Conservation (phyloP, 257 asterid species). For the Lithospermum erythrorhizon region DNA sequence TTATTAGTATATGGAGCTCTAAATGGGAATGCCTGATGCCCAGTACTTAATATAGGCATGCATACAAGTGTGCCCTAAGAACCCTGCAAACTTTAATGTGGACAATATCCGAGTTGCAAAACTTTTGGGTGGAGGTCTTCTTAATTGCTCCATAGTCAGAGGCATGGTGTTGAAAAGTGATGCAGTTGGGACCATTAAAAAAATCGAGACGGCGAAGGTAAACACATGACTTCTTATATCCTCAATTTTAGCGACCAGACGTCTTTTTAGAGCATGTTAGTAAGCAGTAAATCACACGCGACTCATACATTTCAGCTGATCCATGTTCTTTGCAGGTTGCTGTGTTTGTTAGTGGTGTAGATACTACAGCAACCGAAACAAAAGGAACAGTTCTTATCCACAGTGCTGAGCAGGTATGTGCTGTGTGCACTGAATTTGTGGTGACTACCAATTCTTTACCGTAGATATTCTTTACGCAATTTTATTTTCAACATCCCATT, state of each 20-base stretch:
- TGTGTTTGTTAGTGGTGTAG: constrained; percentile 90
- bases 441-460: neutral
- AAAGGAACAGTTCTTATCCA: constrained; percentile 98
- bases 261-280: too few relatives aligned
- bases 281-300: too few relatives aligned
- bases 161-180: constrained; percentile 89
- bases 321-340: constrained; percentile 42
- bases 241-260: neutral
- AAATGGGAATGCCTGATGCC: constrained; percentile 3
- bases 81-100: constrained; percentile 86
- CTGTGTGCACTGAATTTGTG: neutral
- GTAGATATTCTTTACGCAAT: too few relatives aligned
- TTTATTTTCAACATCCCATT: neutral
- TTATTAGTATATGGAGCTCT: neutral
- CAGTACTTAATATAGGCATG: constrained; percentile 52
- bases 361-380: constrained; percentile 92
- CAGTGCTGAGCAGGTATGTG: constrained; percentile 76
- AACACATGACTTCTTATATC: neutral
- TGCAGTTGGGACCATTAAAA: constrained; percentile 77
- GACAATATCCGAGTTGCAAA: constrained; percentile 93
- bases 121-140: constrained; percentile 89
- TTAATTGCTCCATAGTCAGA: constrained; percentile 54
- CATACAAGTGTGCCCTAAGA: constrained; percentile 90
- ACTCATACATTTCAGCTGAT: neutral
- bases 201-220: constrained; percentile 90